Base-by-base conservation (phyloP, 2,329 filamentous ascomycete genomes). In the Alternaria postmessia region DNA sequence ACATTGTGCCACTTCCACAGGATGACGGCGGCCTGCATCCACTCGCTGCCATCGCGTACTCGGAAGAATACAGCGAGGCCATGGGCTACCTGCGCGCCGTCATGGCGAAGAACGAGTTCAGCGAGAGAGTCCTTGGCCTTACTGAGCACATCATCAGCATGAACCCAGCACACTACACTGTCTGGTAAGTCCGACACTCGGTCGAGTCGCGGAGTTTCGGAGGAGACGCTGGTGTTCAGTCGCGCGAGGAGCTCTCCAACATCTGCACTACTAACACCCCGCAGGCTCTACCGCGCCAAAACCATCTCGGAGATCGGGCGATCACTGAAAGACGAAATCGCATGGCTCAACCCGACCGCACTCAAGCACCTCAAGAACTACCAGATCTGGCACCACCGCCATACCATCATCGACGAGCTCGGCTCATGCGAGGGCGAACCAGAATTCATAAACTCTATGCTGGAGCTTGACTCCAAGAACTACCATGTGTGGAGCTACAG, bases 401-500 rank as follows among this genome's bases (percentile, higher is more conserved):
- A 88, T 83, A 76, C 81, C 77, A 84, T 81, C 78, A 86, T 81
- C 62, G 88, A 83, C 69, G 84, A 84, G 59, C 81, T 87, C 14
- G 82, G 76, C 18, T 84, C 92, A 53, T 87, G 87, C 11, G 77
- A 83, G 4, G 87, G 86, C 4, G 95, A 99, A 80, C 83, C 85
- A 20, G 84, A 84, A 14, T 98, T 98, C 77, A 86, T 97, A 61
- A 86, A 85, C 60, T 80, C 85, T 47, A 98, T 99, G 87, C 89
- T 99, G 55, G 86, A 85, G 41, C 86, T 91, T 69, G 95, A 99
- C 77, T 88, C 91, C 51, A 99, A 99, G 82, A 99, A 99, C 82
- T 98, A 99, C 78, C 95, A 99, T 77, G 95, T 98, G 48, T 99
- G 95, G 95, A 93, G 90, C 56, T 99, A 98, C 81, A 86, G 95